These are phyloP conservation scores for Trichophyton verrucosum DNA, from an alignment of 2,329 filamentous ascomycete species.

Conservation along the genomic window DNA sequence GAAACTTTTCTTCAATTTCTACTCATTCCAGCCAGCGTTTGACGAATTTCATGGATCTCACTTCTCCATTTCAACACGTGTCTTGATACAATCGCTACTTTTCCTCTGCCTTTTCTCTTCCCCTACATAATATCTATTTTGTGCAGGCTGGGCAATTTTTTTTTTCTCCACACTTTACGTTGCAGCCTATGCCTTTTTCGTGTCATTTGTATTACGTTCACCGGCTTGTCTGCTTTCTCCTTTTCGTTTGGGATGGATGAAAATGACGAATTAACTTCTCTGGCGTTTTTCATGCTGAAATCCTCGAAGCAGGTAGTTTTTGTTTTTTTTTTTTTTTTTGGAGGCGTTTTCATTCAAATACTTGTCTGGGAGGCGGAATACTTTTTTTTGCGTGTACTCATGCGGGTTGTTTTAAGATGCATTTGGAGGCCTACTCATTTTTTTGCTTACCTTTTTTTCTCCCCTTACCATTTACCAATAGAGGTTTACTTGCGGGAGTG, in stretches of 20 bases:
- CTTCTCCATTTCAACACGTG: background rate
- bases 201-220: background rate
- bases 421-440: background rate
- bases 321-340: background rate
- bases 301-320: background rate
- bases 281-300: background rate
- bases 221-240: background rate
- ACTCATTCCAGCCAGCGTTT: slow-evolving; percentile 1
- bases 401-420: slow-evolving; percentile 1
- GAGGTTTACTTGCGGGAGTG: background rate
- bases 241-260: background rate
- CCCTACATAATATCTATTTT: background rate
- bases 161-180: background rate
- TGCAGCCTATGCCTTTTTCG: background rate
- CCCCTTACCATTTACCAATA: background rate
- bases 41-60: background rate
- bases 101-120: background rate
- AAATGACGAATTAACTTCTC: slow-evolving; percentile 1
- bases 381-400: background rate
- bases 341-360: background rate
- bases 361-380: background rate
- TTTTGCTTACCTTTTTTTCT: background rate
- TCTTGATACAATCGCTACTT: slow-evolving; percentile 4
- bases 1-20: background rate
- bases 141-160: background rate